These are phyloP conservation scores for Axilococcus clingmanii DNA, from an alignment of 139 green algal genomes.

Conservation along the genomic window DNA sequence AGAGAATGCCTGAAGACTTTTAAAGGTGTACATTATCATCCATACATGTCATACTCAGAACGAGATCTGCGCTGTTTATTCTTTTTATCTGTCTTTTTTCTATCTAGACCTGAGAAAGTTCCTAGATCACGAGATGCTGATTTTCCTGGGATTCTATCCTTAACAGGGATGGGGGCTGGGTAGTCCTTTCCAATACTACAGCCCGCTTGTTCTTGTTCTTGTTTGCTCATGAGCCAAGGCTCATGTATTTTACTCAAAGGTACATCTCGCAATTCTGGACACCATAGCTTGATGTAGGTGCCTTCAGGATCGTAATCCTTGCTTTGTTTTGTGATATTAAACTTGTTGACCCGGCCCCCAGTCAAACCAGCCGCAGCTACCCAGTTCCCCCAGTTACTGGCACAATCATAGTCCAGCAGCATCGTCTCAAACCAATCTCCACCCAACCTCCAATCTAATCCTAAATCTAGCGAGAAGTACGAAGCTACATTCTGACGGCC, in stretches of 20 bases:
- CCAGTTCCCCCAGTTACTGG: constrained; percentile 94
- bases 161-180: constrained; percentile 38
- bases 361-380: constrained; percentile 49
- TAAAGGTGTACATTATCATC: neutral
- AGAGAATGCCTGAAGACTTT: neutral
- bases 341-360: constrained; percentile 80
- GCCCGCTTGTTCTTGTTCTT: constrained; percentile 50
- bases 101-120: too few relatives aligned
- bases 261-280: constrained; percentile 78
- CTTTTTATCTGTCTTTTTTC: neutral
- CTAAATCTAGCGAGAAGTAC: constrained; percentile 77
- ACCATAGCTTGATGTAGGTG: constrained; percentile 80
- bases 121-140: too few relatives aligned
- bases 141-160: too few relatives aligned
- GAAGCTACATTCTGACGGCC: constrained; percentile 89
- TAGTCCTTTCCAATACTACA: constrained; percentile 59
- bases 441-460: constrained; percentile 84
- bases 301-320: constrained; percentile 56
- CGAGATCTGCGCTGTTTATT: neutral
- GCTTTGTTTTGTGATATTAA: constrained; percentile 90
- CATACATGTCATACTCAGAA: neutral
- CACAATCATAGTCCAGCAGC: constrained; percentile 84
- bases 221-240: constrained; percentile 62
- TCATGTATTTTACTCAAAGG: constrained; percentile 57
- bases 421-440: constrained; percentile 78